Evolutionary conservation across 2,329 filamentous ascomycete genomes (phyloP).

Genomic region (Aspergillus ochraceoroseus): DNA sequence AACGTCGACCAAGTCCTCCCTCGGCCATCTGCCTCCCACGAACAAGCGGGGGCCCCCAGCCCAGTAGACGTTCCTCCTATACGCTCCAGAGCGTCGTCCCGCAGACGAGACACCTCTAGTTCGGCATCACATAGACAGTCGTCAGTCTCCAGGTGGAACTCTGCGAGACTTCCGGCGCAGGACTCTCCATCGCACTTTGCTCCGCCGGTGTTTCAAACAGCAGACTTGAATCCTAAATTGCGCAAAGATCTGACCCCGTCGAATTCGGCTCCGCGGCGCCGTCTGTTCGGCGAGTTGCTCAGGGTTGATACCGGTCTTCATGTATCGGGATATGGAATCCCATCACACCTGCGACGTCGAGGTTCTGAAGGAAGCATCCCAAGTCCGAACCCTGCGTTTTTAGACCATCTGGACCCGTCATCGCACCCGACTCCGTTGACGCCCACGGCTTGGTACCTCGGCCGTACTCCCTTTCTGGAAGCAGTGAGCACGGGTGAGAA

Average conservation of each 20-base stretch:
- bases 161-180: conserved; percentile 13
- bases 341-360: conserved; percentile 52
- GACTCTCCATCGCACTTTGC: conserved; percentile 7
- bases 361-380: conserved; percentile 68
- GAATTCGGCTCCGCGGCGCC: conserved; percentile 45
- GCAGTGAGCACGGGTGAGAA: conserved; percentile 31
- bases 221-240: conserved; percentile 6
- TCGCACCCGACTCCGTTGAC: conserved; percentile 57
- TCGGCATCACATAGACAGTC: conserved; percentile 16
- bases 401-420: conserved; percentile 35
- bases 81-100: conserved; percentile 30
- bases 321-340: conserved; percentile 56
- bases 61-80: conserved; percentile 25
- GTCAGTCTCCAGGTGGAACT: conserved; percentile 19
- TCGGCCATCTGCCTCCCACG: conserved; percentile 34
- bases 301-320: conserved; percentile 53
- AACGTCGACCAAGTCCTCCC: conserved; percentile 47
- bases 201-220: conserved; percentile 8
- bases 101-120: conserved; percentile 22
- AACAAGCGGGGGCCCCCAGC: conserved; percentile 34
- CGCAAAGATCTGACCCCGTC: conserved; percentile 12
- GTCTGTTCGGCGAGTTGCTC: conserved; percentile 71
- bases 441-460: conserved; percentile 62
- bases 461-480: conserved; percentile 43
- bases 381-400: conserved; percentile 45